These are phyloP conservation scores for Quercus dentata DNA, from an alignment of 306 rosid species.

Conservation along the genomic window DNA sequence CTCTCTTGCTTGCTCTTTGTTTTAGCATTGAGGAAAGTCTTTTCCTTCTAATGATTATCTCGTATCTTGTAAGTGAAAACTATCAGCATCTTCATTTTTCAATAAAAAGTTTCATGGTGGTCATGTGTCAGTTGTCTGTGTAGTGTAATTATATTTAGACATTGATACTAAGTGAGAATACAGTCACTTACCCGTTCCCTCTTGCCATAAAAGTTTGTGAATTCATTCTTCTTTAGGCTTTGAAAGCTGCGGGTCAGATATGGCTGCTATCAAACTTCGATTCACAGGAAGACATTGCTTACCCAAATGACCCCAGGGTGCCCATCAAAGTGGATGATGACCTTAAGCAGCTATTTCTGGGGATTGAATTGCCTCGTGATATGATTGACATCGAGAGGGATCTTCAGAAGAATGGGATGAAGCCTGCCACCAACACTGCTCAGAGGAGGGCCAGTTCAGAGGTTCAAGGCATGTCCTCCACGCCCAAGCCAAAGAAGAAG, in stretches of 20 bases:
- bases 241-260: constrained; percentile 79
- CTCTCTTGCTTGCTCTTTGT: no score
- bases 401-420: constrained; percentile 92
- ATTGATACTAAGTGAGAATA: background rate
- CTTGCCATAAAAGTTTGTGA: constrained; percentile 6
- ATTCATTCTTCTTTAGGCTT: constrained; percentile 42
- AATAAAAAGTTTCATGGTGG: no score
- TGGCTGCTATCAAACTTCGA: constrained; percentile 95
- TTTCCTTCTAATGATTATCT: no score
- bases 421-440: constrained; percentile 92
- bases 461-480: constrained; percentile 65
- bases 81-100: no score
- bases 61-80: no score
- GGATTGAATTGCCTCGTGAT: constrained; percentile 82
- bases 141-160: background rate
- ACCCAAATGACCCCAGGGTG: constrained; percentile 86
- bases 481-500: constrained; percentile 86
- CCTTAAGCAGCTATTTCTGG: constrained; percentile 71
- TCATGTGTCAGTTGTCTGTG: no score
- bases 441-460: constrained; percentile 84
- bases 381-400: constrained; percentile 92
- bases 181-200: background rate
- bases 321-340: constrained; percentile 80
- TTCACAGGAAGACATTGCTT: constrained; percentile 94
- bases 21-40: no score